A percentile compares a stretch with the other conserved stretches of the same genome.
Evolutionary conservation across 1,139 yeast species (phyloP).

Genomic region (Pichia sp.): DNA sequence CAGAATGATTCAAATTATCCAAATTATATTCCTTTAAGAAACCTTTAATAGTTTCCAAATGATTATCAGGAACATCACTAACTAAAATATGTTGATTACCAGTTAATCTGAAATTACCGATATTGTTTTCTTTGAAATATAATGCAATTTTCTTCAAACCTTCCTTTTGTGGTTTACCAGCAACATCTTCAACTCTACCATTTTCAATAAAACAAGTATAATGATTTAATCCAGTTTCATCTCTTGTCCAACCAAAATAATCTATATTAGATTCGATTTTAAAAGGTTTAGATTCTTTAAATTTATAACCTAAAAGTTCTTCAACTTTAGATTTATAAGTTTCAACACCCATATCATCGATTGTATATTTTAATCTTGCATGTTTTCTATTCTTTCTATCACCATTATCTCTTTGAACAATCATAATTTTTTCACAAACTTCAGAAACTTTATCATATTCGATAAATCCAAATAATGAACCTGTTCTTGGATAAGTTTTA

Average conservation of each 20-base stretch:
- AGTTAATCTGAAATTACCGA: slow-evolving; percentile 85
- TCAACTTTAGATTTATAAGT: slow-evolving; percentile 75
- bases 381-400: slow-evolving; percentile 96
- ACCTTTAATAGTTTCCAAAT: slow-evolving; percentile 54
- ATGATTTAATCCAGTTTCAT: slow-evolving; percentile 80
- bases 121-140: slow-evolving; percentile 44
- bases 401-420: slow-evolving; percentile 92
- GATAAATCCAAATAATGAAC: slow-evolving; percentile 76
- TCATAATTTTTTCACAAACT: slow-evolving; percentile 87
- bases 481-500: slow-evolving; percentile 94
- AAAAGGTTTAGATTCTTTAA: slow-evolving; percentile 63
- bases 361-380: slow-evolving; percentile 94
- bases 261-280: slow-evolving; percentile 84
- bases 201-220: slow-evolving; percentile 93
- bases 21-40: slow-evolving; percentile 68
- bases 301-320: slow-evolving; percentile 69
- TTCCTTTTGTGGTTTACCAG: slow-evolving; percentile 81
- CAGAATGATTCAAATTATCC: slow-evolving; percentile 71
- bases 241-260: slow-evolving; percentile 90
- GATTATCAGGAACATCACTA: slow-evolving; percentile 64
- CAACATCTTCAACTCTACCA: slow-evolving; percentile 93
- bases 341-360: slow-evolving; percentile 86
- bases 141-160: slow-evolving; percentile 79
- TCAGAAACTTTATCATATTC: slow-evolving; percentile 58
- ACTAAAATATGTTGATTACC: slow-evolving; percentile 92